phyloP scores from a whole-genome alignment of 257 asterid genomes.

The Salvia miltiorrhiza region DNA sequence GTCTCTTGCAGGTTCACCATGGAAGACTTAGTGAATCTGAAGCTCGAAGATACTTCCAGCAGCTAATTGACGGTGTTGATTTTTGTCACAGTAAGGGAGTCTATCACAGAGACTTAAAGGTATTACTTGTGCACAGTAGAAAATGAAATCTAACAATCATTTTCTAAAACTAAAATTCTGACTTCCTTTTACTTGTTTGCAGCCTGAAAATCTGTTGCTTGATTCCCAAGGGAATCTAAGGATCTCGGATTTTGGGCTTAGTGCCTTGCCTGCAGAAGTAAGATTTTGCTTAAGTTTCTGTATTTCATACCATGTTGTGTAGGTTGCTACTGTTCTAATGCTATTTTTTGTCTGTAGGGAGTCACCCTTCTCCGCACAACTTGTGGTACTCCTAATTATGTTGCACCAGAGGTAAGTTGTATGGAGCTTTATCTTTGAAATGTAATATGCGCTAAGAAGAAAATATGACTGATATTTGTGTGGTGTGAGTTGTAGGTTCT shows the following conservation, averaged over 20 bases:
- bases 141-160: neutral
- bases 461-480: slow-evolving; percentile 5
- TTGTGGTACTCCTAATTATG: slow-evolving; percentile 98
- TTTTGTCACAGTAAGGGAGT: slow-evolving; percentile 96
- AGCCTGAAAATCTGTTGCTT: slow-evolving; percentile 96
- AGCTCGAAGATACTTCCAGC: slow-evolving; percentile 93
- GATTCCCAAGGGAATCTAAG: slow-evolving; percentile 93
- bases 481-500: slow-evolving; percentile 59
- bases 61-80: slow-evolving; percentile 95
- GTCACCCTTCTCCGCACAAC: slow-evolving; percentile 87
- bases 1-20: slow-evolving; percentile 67
- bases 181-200: slow-evolving; percentile 32
- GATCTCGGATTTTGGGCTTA: slow-evolving; percentile 98
- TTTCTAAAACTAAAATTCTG: slow-evolving; percentile 12
- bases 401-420: slow-evolving; percentile 89
- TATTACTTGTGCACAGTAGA: slow-evolving; percentile 20
- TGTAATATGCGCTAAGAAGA: slow-evolving; percentile 4
- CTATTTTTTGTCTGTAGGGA: slow-evolving; percentile 47
- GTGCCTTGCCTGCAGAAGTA: slow-evolving; percentile 89
- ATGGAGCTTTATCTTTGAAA: slow-evolving; percentile 6
- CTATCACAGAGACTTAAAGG: slow-evolving; percentile 95
- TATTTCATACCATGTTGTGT: slow-evolving; percentile 1
- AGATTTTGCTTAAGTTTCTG: slow-evolving; percentile 17
- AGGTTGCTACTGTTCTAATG: slow-evolving; percentile 26
- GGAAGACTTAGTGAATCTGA: slow-evolving; percentile 98